phyloP scores from a whole-genome alignment of 768 basidiomycete genomes.

The Pleurotus tuoliensis region DNA sequence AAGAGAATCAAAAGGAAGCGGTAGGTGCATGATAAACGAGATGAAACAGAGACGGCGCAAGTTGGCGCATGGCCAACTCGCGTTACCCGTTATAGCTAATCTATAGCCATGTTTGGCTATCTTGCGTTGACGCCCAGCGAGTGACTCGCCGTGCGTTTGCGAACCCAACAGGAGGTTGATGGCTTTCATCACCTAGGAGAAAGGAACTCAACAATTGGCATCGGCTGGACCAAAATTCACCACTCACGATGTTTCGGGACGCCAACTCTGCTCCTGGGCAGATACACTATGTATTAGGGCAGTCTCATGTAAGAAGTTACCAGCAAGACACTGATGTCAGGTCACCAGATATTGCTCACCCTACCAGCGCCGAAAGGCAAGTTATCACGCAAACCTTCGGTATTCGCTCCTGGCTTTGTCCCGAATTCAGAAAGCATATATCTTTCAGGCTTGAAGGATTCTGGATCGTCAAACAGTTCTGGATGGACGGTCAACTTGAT shows the following conservation, averaged over 20 bases:
- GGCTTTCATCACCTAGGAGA: constrained; percentile 17
- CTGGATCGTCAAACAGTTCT: constrained; percentile 7
- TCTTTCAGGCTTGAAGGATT: constrained; percentile 12
- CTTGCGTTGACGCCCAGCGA: no score
- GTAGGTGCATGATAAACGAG: no score
- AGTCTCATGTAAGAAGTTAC: background rate
- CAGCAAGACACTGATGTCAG: background rate
- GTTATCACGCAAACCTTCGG: constrained; percentile 10
- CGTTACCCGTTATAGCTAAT: no score
- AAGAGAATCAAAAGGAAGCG: no score
- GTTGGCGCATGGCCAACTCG: no score
- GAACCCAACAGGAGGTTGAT: constrained; percentile 20
- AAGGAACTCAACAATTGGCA: background rate
- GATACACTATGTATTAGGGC: constrained; percentile 10
- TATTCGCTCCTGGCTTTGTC: constrained; percentile 12
- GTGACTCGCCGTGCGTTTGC: no score
- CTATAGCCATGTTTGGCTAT: no score
- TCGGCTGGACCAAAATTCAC: background rate
- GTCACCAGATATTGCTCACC: constrained; percentile 4
- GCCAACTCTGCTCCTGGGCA: constrained; percentile 17
- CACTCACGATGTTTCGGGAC: constrained; percentile 12
- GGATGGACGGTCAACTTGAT: background rate
- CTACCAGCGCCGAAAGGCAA: constrained; percentile 15
- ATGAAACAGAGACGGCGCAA: no score
- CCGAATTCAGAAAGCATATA: constrained; percentile 13